Percentiles rank a stretch among this genome's conserved stretches.
Conservation (phyloP, 2,329 filamentous ascomycete genomes). For the Cladosporium sphaerospermum region DNA sequence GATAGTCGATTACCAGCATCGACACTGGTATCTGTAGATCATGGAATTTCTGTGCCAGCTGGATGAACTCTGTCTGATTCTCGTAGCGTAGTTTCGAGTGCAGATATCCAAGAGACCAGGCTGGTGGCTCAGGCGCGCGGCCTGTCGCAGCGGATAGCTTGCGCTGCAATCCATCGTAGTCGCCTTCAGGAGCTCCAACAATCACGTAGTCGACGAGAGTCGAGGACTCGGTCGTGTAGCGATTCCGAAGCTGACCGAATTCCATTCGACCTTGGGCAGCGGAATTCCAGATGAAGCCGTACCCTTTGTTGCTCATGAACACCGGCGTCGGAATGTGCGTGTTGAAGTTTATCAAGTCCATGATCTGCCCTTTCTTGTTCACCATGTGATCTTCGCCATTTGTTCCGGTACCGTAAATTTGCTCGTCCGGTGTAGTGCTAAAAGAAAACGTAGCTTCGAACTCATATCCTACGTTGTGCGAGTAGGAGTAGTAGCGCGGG, state of each 20-base stretch:
- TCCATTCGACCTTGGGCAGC: constrained; percentile 26
- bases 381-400: constrained; percentile 27
- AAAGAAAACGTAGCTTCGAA: constrained; percentile 34
- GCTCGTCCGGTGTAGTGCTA: constrained; percentile 29
- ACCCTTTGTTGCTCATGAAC: constrained; percentile 27
- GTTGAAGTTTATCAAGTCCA: constrained; percentile 30
- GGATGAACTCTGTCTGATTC: constrained; percentile 27
- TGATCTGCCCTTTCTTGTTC: constrained; percentile 29
- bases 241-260: constrained; percentile 24
- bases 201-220: constrained; percentile 29
- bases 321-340: constrained; percentile 28
- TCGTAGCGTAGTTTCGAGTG: constrained; percentile 30
- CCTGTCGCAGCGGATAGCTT: constrained; percentile 25
- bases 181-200: constrained; percentile 23
- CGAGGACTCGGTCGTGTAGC: constrained; percentile 24
- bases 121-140: constrained; percentile 26
- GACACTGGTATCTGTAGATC: constrained; percentile 27
- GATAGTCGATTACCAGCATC: constrained; percentile 29
- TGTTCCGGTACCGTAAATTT: constrained; percentile 28
- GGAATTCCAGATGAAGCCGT: constrained; percentile 30
- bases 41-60: constrained; percentile 26
- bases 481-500: constrained; percentile 33
- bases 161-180: constrained; percentile 27
- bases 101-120: constrained; percentile 27
- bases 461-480: constrained; percentile 28